Percentiles rank a stretch among this genome's conserved stretches.
Conservation (phyloP, 192 early-diverging fungal species). For the Coemansia sp. region DNA sequence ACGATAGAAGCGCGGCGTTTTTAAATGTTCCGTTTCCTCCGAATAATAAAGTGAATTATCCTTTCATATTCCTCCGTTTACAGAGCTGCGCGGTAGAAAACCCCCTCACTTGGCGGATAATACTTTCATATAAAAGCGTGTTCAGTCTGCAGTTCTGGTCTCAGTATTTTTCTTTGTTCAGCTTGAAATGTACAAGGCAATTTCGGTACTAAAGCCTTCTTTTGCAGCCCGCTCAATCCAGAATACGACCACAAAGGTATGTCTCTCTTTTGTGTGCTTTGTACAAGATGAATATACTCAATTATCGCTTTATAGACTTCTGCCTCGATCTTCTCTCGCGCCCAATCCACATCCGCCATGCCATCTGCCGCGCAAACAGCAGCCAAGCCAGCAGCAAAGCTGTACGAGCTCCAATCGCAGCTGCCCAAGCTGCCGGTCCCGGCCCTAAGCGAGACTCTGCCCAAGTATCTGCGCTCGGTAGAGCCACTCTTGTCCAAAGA, state of each 20-base stretch:
- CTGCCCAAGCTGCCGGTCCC: constrained; percentile 92
- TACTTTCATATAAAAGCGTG: constrained; percentile 3
- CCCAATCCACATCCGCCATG: constrained; percentile 4
- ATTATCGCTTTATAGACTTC: background rate
- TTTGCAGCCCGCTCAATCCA: constrained; percentile 34
- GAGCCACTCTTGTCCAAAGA: constrained; percentile 67
- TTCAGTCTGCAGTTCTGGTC: background rate
- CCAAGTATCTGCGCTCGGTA: constrained; percentile 78
- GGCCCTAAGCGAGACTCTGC: constrained; percentile 73
- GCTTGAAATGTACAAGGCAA: constrained; percentile 45
- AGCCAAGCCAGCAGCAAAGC: constrained; percentile 53
- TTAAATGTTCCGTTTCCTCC: constrained; percentile 10
- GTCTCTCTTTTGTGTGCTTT: background rate
- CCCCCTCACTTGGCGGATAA: background rate
- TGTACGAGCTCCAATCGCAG: constrained; percentile 69
- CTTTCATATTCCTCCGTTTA: constrained; percentile 5
- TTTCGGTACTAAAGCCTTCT: constrained; percentile 37
- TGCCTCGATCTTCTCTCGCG: constrained; percentile 16
- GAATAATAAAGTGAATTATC: constrained; percentile 2
- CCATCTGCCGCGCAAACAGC: constrained; percentile 21
- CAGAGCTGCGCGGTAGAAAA: constrained; percentile 3
- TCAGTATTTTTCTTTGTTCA: background rate
- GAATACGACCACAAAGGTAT: constrained; percentile 32
- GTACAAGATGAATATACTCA: background rate
- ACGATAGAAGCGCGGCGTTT: constrained; percentile 5